Base-by-base conservation (phyloP, 169 alveolate species). In the Theileria orientalis region DNA sequence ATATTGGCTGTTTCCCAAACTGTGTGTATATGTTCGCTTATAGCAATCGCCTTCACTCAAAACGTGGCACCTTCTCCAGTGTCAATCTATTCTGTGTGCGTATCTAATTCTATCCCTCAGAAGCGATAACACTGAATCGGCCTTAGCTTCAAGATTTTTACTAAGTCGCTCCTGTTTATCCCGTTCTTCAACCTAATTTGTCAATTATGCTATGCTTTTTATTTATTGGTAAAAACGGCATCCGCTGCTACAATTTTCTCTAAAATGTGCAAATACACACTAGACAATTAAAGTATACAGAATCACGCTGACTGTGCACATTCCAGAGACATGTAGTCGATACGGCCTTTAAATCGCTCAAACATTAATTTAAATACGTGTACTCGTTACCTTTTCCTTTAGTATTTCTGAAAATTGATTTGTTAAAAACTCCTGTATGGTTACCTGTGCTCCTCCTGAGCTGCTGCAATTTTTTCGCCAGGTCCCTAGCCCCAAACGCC, bases 401-500 rank as follows among this genome's bases (percentile, higher is more conserved):
- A 49, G 60, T 21, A 13, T 14, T 3, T 8, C 49, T 14, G 21
- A 13, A 9, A 23, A 40, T 35, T 0, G 2, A 5, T 1, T 6
- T 29, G 23, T 19, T 72, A 8, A 41, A 74, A 62, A 62, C 42
- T 61, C 46, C n/a, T n/a, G n/a, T n/a, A n/a, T n/a, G n/a, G 30
- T n/a, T 69, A 77, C 74, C 82, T 59, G 79, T 51, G 47, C 44
- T 23, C 35, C 21, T 33, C 32, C 37, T n/a, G 14, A 57, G 56
- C 66, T 69, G 67, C 62, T 67, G 29, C 30, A 68, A 33, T 42
- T 59, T 19, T 16, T 19, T 61, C 32, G 56, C 33, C 37, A 69
- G 41, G 37, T 77, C 86, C 21, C 75, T 46, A 0, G 80, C 74
- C 14, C 86, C 86, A 71, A 41, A 77, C 16, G 68, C 13, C 27